phyloP scores from a whole-genome alignment of 345 rosid genomes.

The Barbarea vulgaris region DNA sequence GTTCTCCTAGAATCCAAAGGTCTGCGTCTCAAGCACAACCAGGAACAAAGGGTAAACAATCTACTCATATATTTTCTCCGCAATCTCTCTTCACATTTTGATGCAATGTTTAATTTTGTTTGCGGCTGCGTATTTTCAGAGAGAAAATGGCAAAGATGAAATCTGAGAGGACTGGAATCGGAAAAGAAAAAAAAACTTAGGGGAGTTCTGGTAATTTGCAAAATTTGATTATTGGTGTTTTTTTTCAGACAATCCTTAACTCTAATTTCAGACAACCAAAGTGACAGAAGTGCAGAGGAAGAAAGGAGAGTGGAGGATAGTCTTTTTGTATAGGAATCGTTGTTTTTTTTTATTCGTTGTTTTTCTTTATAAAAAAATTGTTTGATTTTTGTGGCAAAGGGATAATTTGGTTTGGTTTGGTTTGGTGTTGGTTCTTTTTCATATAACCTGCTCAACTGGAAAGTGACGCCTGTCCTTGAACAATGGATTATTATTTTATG shows the following conservation, averaged over 20 bases:
- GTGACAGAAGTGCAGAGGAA: slow-evolving; percentile 24
- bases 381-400: slow-evolving; percentile 33
- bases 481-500: slow-evolving; percentile 3
- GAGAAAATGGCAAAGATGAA: slow-evolving; percentile 82
- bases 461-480: slow-evolving; percentile 24
- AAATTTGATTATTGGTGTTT: slow-evolving; percentile 30
- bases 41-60: slow-evolving; percentile 60
- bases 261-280: slow-evolving; percentile 30
- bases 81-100: neutral
- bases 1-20: slow-evolving; percentile 78
- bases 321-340: slow-evolving; percentile 33
- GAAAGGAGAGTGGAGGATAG: slow-evolving; percentile 26
- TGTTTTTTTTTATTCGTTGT: no score
- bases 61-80: neutral
- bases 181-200: slow-evolving; percentile 8
- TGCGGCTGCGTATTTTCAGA: slow-evolving; percentile 50
- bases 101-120: neutral
- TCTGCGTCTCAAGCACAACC: slow-evolving; percentile 66
- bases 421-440: slow-evolving; percentile 37
- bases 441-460: slow-evolving; percentile 36
- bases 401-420: slow-evolving; percentile 36
- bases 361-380: neutral
- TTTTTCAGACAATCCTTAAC: slow-evolving; percentile 30
- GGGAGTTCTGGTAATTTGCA: slow-evolving; percentile 2
- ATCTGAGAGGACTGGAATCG: slow-evolving; percentile 1